Percentiles rank a stretch among this genome's conserved stretches.
Evolutionary conservation across 139 green algal genomes (phyloP).

Genomic region (Volvox reticuliferus): DNA sequence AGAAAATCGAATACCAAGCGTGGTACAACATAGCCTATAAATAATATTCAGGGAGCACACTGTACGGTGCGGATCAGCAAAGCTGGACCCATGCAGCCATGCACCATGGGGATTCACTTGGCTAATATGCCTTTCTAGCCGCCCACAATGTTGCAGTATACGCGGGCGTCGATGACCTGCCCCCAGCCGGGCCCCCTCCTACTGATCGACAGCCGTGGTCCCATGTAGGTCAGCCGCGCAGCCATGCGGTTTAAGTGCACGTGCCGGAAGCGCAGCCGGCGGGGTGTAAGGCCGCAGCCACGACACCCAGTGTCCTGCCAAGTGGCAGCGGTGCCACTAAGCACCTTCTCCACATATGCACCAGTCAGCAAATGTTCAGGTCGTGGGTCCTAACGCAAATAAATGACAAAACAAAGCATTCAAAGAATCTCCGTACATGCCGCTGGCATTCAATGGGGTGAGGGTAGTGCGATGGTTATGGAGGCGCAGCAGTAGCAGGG

Average conservation of each 20-base stretch:
- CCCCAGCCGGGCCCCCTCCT: conserved; percentile 78
- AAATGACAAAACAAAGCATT: too few relatives aligned
- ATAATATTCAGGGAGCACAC: neutral
- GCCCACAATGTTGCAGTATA: conserved; percentile 81
- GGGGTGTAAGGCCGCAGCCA: neutral
- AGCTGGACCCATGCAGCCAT: too few relatives aligned
- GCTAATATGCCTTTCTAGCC: conserved; percentile 78
- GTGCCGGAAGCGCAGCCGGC: conserved; percentile 73
- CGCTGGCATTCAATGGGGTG: too few relatives aligned
- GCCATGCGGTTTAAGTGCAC: conserved; percentile 85
- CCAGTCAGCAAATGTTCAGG: too few relatives aligned
- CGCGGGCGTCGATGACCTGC: conserved; percentile 80
- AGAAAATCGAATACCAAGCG: neutral
- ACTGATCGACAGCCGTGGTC: conserved; percentile 55
- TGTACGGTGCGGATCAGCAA: neutral
- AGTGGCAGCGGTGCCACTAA: neutral
- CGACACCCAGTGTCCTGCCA: too few relatives aligned
- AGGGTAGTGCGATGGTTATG: too few relatives aligned
- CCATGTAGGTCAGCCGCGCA: conserved; percentile 77
- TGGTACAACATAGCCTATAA: neutral
- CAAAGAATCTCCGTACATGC: too few relatives aligned
- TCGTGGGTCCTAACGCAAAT: too few relatives aligned
- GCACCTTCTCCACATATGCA: neutral
- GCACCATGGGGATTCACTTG: conserved; percentile 44
- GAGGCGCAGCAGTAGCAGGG: too few relatives aligned